Evolutionary conservation across 805 yeast species (phyloP).

Genomic region (Yarrowia osloensis): DNA sequence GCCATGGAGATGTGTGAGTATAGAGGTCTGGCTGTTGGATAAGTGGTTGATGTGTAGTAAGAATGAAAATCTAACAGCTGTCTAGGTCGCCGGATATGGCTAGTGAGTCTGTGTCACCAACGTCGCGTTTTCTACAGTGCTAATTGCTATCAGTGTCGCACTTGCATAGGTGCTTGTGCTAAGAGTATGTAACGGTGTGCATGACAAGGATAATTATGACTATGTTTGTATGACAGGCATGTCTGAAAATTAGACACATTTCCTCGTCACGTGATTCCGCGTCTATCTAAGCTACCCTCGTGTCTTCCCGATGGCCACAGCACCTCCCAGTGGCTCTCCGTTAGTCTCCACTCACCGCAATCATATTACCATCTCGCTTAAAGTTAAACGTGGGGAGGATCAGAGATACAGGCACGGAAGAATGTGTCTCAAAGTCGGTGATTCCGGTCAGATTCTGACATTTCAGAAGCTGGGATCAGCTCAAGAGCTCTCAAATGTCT

Average conservation of each 20-base stretch:
- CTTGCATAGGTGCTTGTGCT: too few species aligned
- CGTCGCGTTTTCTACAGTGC: too few species aligned
- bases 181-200: background rate
- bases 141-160: too few species aligned
- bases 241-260: background rate
- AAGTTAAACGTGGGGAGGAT: conserved; percentile 10
- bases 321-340: background rate
- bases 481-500: background rate
- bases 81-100: too few species aligned
- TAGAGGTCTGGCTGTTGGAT: too few species aligned
- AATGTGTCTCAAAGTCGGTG: background rate
- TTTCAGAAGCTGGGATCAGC: background rate
- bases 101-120: too few species aligned
- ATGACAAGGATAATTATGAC: too few species aligned
- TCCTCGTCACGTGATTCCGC: background rate
- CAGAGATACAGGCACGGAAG: background rate
- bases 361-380: conserved; percentile 5
- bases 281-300: background rate
- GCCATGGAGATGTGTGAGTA: too few species aligned
- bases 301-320: background rate
- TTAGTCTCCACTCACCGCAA: background rate
- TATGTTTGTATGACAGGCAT: background rate
- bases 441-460: background rate
- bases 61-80: too few species aligned
- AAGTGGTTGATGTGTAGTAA: too few species aligned